Evolutionary conservation across 2,329 filamentous ascomycete species (phyloP), one percentile per base, ranked within the genome.

Genomic region (Penicillium freii): DNA sequence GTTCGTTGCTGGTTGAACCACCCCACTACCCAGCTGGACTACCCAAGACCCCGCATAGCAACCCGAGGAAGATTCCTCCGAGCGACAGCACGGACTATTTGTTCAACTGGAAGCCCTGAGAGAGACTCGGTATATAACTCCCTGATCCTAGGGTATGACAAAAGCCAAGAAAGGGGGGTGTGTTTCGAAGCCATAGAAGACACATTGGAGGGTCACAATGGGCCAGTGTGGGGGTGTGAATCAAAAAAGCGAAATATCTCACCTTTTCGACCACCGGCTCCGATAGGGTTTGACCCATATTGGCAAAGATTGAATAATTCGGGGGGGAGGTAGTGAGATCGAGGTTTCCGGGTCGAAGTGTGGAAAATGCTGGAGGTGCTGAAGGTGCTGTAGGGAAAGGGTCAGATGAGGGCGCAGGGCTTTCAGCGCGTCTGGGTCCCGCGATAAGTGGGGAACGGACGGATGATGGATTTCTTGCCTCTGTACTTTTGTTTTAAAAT

Each of bases 241-340:
- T 57, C 34, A 31, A 56, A 50, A 43, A 56, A 36, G 38, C 46
- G 33, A 56, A 61, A 50, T 54, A 34, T 54, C 85, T 76, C 84
- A 99, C 94, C 92, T 99, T 99, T 76, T 97, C 94, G 77, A 96
- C 90, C 73, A 99, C 92, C 72, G 94, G 94, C 84, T 99, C 94
- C 73, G 93, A 97, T 75, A 99, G 88, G 78, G 94, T 99, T 84
- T 99, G 94, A 85, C 94, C 94, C 94, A 99, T 99, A 80, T 75
- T 82, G 58, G 54, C 60, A 63, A 60, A 58, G 51, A 58, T 66
- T 61, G 63, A 62, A 59, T 61, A 57, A 59, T 59, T 63, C 52
- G 60, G 53, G 53, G 53, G 53, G 56, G 60, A 56, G 51, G 40
- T 33, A 33, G 33, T 48, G 57, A 57, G 57, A 48, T 46, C 52